phyloP scores from a whole-genome alignment of 257 asterid species.

The Solanum lycopersicoides region DNA sequence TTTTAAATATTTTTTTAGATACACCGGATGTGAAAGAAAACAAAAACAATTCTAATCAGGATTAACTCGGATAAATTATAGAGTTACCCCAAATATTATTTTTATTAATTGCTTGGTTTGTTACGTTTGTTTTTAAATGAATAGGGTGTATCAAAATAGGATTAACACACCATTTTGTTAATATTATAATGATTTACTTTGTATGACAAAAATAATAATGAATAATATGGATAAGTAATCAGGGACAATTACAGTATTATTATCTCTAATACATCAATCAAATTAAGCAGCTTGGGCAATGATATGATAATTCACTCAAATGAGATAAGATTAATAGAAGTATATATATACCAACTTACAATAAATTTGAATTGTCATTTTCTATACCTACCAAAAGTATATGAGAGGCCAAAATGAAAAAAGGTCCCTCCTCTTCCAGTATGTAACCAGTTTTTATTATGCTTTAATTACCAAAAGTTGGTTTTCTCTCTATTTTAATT shows the following conservation, averaged over 20 bases:
- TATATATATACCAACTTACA: neutral
- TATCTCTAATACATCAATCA: neutral
- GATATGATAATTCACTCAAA: neutral
- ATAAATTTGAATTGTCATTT: neutral
- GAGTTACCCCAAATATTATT: neutral
- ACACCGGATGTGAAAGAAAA: neutral
- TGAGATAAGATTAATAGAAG: neutral
- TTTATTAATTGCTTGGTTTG: neutral
- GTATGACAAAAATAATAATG: too few species aligned
- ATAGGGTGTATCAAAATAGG: neutral
- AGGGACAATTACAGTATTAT: too few species aligned
- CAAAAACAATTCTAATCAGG: neutral
- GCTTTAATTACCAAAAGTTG: conserved; percentile 27
- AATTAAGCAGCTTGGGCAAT: neutral
- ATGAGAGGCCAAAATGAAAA: conserved; percentile 14
- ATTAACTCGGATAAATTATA: neutral
- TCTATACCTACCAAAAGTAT: conserved; percentile 2
- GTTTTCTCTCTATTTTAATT: neutral
- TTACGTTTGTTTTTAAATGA: neutral
- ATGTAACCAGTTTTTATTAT: neutral
- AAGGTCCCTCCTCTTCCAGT: neutral
- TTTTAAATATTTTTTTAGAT: neutral
- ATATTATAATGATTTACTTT: neutral
- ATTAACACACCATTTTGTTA: neutral
- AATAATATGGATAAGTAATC: too few species aligned